phyloP scores from a whole-genome alignment of 2,329 filamentous ascomycete genomes.

The Fusarium euwallaceae region DNA sequence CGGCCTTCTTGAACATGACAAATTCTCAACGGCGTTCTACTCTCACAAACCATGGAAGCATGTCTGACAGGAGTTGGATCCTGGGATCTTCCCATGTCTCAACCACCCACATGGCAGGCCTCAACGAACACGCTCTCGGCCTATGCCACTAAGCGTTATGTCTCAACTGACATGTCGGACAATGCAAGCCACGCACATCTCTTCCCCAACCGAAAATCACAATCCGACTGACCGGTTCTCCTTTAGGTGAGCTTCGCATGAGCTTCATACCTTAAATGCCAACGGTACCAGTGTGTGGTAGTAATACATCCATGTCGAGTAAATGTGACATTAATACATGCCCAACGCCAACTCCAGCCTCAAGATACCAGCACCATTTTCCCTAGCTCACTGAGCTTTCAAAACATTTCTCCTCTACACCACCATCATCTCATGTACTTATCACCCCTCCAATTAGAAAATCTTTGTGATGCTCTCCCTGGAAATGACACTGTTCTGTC shows the following conservation, averaged over 20 bases:
- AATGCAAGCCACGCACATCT: background rate
- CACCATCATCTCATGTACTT: background rate
- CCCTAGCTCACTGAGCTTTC: constrained; percentile 16
- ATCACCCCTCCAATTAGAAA: constrained; percentile 45
- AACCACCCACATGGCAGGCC: background rate
- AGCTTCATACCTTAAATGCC: background rate
- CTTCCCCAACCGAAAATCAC: background rate
- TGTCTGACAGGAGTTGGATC: background rate
- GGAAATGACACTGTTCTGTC: constrained; percentile 89
- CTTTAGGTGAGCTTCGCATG: background rate
- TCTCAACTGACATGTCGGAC: background rate
- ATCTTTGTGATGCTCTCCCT: constrained; percentile 71
- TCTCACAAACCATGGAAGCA: background rate
- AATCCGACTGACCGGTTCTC: background rate
- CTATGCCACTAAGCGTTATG: background rate
- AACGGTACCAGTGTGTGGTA: background rate
- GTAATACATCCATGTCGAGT: background rate
- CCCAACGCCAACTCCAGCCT: constrained; percentile 7
- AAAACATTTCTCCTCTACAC: background rate
- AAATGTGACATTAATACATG: constrained; percentile 18
- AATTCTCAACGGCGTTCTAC: background rate
- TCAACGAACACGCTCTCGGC: background rate
- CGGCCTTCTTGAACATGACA: background rate
- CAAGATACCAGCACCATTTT: background rate
- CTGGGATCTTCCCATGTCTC: background rate